Base-by-base conservation (phyloP, 768 basidiomycete species). In the Guyanaporus albipodus region DNA sequence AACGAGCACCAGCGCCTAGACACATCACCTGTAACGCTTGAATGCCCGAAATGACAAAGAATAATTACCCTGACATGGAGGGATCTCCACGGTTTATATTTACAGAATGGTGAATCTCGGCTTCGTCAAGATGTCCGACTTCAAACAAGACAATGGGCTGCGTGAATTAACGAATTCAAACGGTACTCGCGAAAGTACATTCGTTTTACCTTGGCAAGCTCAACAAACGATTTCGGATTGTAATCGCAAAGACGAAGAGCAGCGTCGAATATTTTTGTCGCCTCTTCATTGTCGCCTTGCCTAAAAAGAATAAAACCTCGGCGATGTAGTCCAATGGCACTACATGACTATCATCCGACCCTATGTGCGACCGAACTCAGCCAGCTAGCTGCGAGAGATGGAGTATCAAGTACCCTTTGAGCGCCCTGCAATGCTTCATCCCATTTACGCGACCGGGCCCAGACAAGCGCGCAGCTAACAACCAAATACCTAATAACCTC, bases 391-490 rank as follows among this genome's bases (percentile, higher is more conserved):
- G 23, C 10, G 19, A 14, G 22, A 38, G 17, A 22, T 14, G 26
- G 3, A 9, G 23, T 31, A 1, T 0, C 11, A 12, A 14, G 44
- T 32, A 46, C 49, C 44, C 9, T 21, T 26, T 19, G 23, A 24
- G 21, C 29, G 28, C 44, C 52, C 21, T 50, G 31, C 22, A 46
- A 26, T 0, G 41, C 52, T n/a, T 42, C 19, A 15, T 31, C 32
- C 48, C 43, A 50, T 32, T 42, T 29, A 12, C 17, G 10, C 12
- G 31, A 29, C 14, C 40, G 48, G 2, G 44, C 44, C 19, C 52
- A 41, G 32, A 50, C 22, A n/a, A 50, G 37, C 23, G 52, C 31
- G 12, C 52, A 37, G 18, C 46, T 50, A 17, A 41, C 44, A 36
- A 9, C 36, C 4, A 32, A 38, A 43, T 50, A 50, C 1, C 6